A percentile compares a stretch with the other conserved stretches of the same genome.
These are phyloP conservation scores for Tulasnella sp. DNA, from an alignment of 768 basidiomycete species.

Conservation along the genomic window DNA sequence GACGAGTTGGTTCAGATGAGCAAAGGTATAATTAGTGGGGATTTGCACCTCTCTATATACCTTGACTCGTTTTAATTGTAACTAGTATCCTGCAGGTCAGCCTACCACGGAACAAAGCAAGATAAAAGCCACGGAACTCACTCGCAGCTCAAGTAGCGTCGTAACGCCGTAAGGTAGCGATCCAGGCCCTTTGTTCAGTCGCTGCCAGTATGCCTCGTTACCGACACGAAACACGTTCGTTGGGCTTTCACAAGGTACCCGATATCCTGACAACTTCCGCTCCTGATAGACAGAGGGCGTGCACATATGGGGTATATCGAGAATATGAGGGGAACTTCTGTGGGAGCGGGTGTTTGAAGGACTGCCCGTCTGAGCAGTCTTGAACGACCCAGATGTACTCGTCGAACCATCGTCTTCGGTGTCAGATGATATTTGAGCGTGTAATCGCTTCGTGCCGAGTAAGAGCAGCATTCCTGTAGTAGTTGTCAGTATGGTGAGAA, in stretches of 20 bases:
- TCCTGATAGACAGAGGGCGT: neutral
- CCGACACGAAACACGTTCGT: constrained; percentile 12
- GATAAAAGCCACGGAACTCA: neutral
- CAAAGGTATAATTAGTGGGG: constrained; percentile 10
- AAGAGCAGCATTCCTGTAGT: constrained; percentile 5
- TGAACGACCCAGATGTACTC: neutral
- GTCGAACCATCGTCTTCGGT: neutral
- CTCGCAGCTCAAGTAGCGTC: constrained; percentile 10
- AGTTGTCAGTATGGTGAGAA: neutral
- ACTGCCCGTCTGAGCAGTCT: neutral
- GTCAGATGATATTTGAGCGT: constrained; percentile 1
- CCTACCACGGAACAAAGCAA: neutral
- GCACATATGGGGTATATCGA: neutral
- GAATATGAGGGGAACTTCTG: neutral
- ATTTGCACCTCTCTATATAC: constrained; percentile 9
- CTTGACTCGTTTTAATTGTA: constrained; percentile 1
- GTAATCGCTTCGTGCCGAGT: constrained; percentile 6
- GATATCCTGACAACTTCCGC: constrained; percentile 10
- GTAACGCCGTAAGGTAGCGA: neutral
- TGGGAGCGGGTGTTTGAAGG: neutral
- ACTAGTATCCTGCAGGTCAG: neutral
- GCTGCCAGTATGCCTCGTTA: neutral
- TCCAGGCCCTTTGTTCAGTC: neutral
- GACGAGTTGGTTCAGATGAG: constrained; percentile 5
- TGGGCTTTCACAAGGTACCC: constrained; percentile 7